Evolutionary conservation across 2,329 filamentous ascomycete genomes (phyloP).

Genomic region (Fusarium tjaetaba): DNA sequence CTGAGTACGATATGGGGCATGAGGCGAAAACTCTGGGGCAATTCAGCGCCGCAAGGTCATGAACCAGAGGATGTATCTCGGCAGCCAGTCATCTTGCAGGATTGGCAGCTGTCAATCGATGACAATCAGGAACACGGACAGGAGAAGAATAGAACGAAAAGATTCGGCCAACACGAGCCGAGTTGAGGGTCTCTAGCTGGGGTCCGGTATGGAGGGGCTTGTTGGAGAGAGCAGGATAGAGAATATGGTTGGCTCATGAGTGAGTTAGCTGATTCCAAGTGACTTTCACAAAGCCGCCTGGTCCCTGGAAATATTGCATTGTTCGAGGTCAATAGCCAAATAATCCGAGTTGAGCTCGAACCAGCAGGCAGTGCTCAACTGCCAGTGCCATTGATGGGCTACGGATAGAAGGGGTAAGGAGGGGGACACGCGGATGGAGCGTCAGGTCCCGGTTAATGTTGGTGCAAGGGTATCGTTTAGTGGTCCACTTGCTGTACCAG

Average conservation of each 20-base stretch:
- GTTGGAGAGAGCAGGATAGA: not conserved
- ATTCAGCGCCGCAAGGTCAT: constrained; percentile 21
- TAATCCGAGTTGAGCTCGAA: not conserved
- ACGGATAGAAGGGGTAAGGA: not conserved
- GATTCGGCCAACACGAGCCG: constrained; percentile 11
- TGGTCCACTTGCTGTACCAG: constrained; percentile 9
- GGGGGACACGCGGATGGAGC: constrained; percentile 22
- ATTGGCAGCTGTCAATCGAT: constrained; percentile 1
- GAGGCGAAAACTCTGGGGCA: constrained; percentile 21
- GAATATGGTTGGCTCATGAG: constrained; percentile 22
- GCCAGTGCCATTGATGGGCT: not conserved
- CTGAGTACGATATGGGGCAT: constrained; percentile 12
- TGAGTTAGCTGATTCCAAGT: constrained; percentile 1
- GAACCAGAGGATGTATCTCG: not conserved
- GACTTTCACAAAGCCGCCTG: constrained; percentile 17
- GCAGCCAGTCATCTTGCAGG: constrained; percentile 20
- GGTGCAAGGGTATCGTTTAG: constrained; percentile 19
- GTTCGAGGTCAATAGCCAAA: constrained; percentile 1
- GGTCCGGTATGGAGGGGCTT: constrained; percentile 16
- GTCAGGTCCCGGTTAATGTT: constrained; percentile 13
- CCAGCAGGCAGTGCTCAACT: constrained; percentile 10
- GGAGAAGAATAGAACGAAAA: constrained; percentile 9
- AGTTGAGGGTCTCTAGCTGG: constrained; percentile 17
- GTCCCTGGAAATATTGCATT: constrained; percentile 14
- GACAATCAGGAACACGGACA: constrained; percentile 15